Base-by-base conservation (phyloP, 257 asterid species). In the Ilex asprella region DNA sequence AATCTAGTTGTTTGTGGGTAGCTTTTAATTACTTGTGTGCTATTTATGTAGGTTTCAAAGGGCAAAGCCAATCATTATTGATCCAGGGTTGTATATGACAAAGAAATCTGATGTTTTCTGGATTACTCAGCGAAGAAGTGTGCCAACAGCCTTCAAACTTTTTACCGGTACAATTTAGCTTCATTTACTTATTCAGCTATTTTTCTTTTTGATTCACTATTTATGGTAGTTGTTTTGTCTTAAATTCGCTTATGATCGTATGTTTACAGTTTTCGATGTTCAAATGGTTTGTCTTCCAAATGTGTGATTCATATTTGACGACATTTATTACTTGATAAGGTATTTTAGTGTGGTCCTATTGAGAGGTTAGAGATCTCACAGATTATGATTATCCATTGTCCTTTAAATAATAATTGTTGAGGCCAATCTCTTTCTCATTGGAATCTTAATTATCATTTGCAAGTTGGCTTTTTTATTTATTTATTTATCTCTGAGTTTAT, bases 51-150 rank as follows among this genome's bases (percentile, higher is more conserved):
- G 98, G 85, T 84, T 73, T 64, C 98, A 91, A 68, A 91, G 98
- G 71, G 98, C 96, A 55, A 91, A 91, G 69, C 98, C 98, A 2
- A 62, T 91, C 55, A 91, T 91, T 67, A 71, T 91, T 56, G 98
- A 91, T 77, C 98, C 96, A 1, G 96, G 98, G 76, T 70, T 91
- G 90, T 91, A 91, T 58, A 79, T 83, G 90, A 76, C 89, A 6
- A 78, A 84, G 70, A 91, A 91, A 58, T 55, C 90, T 50, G 98
- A 91, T 67, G 98, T 91, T 71, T 91, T 88, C 74, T 91, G 98
- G 98, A 88, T 91, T 67, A 88, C 96, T 1, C 98, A 91, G 72
- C 65, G 96, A 68, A 82, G 98, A 78, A 91, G 98, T 70, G 98
- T 91, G 64, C 96, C 98, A 6, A 91, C 98, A 15, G 98, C 98